Conservation (phyloP, 2,329 filamentous ascomycete genomes). For the Cordyceps fumosorosea region DNA sequence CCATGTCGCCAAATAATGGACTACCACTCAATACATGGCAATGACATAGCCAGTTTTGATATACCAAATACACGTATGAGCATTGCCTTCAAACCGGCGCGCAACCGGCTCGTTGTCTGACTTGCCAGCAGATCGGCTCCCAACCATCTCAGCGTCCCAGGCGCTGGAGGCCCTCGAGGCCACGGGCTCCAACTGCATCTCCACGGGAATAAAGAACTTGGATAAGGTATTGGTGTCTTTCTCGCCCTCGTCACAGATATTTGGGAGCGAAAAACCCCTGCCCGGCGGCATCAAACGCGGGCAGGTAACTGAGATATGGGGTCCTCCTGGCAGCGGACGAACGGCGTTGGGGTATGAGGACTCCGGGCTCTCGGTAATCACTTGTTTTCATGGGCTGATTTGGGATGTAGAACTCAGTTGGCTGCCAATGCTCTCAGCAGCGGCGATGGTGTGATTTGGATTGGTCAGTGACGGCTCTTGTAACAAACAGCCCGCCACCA, state of each 20-base stretch:
- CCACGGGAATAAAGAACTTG: conserved; percentile 49
- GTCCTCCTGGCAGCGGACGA: conserved; percentile 80
- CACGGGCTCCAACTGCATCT: conserved; percentile 42
- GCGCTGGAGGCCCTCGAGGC: conserved; percentile 56
- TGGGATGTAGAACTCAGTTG: conserved; percentile 61
- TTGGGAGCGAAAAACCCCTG: conserved; percentile 13
- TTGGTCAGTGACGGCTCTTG: conserved; percentile 53
- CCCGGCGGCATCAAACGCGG: conserved; percentile 62
- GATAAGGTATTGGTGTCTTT: conserved; percentile 38
- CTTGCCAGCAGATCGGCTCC: conserved; percentile 56
- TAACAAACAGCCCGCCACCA: background rate
- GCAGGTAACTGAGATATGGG: conserved; percentile 81
- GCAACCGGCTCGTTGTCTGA: background rate
- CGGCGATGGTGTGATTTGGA: conserved; percentile 66
- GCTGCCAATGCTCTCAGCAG: conserved; percentile 55
- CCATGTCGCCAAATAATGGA: conserved; percentile 38
- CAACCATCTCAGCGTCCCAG: conserved; percentile 69
- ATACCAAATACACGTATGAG: conserved; percentile 44
- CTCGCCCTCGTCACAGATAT: background rate
- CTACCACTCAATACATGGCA: conserved; percentile 52
- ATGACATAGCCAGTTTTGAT: conserved; percentile 56
- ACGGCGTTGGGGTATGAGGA: conserved; percentile 67
- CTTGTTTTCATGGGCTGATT: conserved; percentile 11
- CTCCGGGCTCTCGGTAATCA: background rate
- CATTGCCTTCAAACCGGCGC: background rate